Evolutionary conservation across 2,329 filamentous ascomycete species (phyloP).

Genomic region (Colletotrichum falcatum): DNA sequence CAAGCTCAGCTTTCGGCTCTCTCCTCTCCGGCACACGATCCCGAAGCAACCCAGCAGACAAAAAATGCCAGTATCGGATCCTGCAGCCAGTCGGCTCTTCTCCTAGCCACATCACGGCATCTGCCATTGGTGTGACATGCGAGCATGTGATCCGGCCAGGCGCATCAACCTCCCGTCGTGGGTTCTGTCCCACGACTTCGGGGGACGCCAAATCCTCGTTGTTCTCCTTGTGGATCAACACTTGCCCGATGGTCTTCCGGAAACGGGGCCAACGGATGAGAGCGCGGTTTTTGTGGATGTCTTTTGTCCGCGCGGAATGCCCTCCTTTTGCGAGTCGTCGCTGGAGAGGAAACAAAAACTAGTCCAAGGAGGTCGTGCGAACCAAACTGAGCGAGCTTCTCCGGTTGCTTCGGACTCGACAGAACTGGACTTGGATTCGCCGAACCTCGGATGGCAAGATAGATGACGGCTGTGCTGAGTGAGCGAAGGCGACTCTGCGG

Average conservation of each 20-base stretch:
- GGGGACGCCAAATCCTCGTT: constrained; percentile 63
- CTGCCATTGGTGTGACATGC: constrained; percentile 59
- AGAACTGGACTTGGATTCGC: constrained; percentile 43
- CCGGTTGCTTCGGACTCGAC: constrained; percentile 43
- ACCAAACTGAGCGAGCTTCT: constrained; percentile 78
- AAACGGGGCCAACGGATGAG: constrained; percentile 61
- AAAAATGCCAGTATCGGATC: constrained; percentile 36
- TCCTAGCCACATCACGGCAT: constrained; percentile 56
- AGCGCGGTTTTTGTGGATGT: constrained; percentile 91
- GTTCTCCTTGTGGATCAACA: constrained; percentile 46
- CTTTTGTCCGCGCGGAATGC: constrained; percentile 86
- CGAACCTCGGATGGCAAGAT: constrained; percentile 46
- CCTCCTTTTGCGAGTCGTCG: constrained; percentile 64
- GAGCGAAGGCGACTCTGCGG: constrained; percentile 18
- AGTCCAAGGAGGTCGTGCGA: constrained; percentile 89
- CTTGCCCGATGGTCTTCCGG: constrained; percentile 59
- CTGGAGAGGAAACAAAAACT: constrained; percentile 92
- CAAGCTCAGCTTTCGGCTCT: constrained; percentile 59
- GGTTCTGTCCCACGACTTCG: constrained; percentile 55
- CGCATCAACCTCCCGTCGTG: constrained; percentile 66
- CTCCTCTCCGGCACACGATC: constrained; percentile 47
- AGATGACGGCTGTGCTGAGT: constrained; percentile 43
- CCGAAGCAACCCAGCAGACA: constrained; percentile 33
- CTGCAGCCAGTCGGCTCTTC: constrained; percentile 50
- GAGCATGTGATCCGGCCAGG: constrained; percentile 64